Evolutionary conservation across 2,329 filamentous ascomycete genomes (phyloP).

Genomic region (Calonectria montana): DNA sequence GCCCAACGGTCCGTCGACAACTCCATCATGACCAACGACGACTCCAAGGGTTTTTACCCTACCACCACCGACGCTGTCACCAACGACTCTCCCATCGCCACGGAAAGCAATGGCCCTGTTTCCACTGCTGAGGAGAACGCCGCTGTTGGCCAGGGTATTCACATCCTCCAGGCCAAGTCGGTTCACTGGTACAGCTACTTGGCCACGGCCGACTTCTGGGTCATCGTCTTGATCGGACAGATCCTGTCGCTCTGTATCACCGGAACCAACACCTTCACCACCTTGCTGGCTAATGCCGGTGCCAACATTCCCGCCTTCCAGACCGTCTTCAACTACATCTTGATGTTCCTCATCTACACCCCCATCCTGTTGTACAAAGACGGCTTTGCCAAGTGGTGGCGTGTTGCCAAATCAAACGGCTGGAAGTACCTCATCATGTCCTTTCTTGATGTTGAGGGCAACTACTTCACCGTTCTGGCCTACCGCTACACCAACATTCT

Average conservation of each 20-base stretch:
- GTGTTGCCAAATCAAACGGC: constrained; percentile 75
- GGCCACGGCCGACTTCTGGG: constrained; percentile 87
- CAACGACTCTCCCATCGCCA: constrained; percentile 7
- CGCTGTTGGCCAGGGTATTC: constrained; percentile 62
- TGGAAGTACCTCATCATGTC: constrained; percentile 96
- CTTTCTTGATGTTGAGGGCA: constrained; percentile 95
- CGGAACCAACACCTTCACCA: constrained; percentile 89
- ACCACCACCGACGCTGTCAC: constrained; percentile 29
- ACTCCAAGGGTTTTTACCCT: constrained; percentile 37
- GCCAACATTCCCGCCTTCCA: constrained; percentile 95
- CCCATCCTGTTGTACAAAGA: constrained; percentile 82
- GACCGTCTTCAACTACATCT: constrained; percentile 92
- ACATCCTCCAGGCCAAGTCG: constrained; percentile 64
- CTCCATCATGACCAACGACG: constrained; percentile 24
- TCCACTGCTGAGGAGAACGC: constrained; percentile 40
- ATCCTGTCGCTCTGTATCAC: constrained; percentile 90
- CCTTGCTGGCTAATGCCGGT: constrained; percentile 72
- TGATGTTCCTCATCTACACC: constrained; percentile 86
- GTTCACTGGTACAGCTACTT: constrained; percentile 79
- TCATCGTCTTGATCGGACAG: constrained; percentile 84
- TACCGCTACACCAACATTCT: constrained; percentile 94
- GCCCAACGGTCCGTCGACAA: not conserved
- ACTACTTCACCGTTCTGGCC: constrained; percentile 96
- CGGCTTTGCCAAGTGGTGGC: constrained; percentile 76
- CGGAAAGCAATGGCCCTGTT: constrained; percentile 11